Percentiles rank a stretch among this genome's conserved stretches.
Conservation (phyloP, 768 basidiomycete species). For the Pleurotus djamor region DNA sequence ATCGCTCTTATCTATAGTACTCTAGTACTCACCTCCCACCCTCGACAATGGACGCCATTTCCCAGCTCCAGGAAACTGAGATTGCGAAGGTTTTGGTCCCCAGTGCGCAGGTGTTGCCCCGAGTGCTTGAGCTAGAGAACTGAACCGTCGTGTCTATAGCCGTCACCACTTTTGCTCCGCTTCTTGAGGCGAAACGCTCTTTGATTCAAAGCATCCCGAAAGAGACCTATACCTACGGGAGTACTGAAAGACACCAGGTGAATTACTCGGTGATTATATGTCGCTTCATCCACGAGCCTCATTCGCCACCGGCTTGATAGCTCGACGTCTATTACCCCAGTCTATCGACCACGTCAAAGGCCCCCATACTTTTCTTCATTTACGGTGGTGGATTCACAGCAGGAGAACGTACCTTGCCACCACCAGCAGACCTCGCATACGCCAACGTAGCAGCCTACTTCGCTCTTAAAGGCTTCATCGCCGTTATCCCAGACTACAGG, state of each 20-base stretch:
- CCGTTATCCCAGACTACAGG: conserved; percentile 70
- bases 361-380: conserved; percentile 60
- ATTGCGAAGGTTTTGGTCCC: conserved; percentile 27
- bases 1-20: neutral
- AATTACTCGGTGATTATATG: conserved; percentile 3
- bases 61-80: conserved; percentile 23
- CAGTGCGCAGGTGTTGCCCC: conserved; percentile 26
- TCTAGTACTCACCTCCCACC: neutral
- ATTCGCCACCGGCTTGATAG: conserved; percentile 24
- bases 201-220: conserved; percentile 46
- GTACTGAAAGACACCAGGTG: conserved; percentile 49
- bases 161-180: conserved; percentile 41
- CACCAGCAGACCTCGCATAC: conserved; percentile 50
- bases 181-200: conserved; percentile 45
- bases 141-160: conserved; percentile 26
- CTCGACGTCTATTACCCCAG: conserved; percentile 68
- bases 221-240: conserved; percentile 58
- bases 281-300: no score
- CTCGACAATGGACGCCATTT: conserved; percentile 31
- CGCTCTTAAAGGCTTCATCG: conserved; percentile 54
- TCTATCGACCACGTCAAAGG: conserved; percentile 8
- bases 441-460: conserved; percentile 60
- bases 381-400: conserved; percentile 66
- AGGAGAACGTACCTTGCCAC: conserved; percentile 44
- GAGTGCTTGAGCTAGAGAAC: neutral